Percentiles rank a stretch among this genome's conserved stretches.
These are phyloP conservation scores for Alternaria arbusti DNA, from an alignment of 2,329 filamentous ascomycete species.

Conservation along the genomic window DNA sequence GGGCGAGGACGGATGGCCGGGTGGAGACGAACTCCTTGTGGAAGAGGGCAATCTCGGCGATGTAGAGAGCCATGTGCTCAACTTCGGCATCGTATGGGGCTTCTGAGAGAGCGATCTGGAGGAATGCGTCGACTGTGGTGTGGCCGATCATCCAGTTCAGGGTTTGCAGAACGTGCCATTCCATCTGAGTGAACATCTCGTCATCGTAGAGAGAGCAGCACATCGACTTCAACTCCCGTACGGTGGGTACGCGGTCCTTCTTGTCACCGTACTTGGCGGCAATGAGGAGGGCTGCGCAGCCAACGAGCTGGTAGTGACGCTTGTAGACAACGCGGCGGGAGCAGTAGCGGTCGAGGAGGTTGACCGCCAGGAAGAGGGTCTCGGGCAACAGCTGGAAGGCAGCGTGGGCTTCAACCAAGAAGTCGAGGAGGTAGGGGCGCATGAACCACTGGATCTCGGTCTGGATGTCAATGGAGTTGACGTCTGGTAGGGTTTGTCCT, in stretches of 20 bases:
- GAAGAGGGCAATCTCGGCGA: constrained; percentile 93
- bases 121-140: constrained; percentile 92
- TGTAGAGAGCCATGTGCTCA: constrained; percentile 92
- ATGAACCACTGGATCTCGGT: constrained; percentile 99
- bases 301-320: constrained; percentile 97
- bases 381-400: constrained; percentile 93
- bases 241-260: constrained; percentile 97
- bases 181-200: constrained; percentile 99
- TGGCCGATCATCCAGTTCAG: constrained; percentile 96
- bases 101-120: constrained; percentile 84
- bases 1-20: constrained; percentile 87
- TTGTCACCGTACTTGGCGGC: constrained; percentile 98
- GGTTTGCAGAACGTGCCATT: constrained; percentile 98
- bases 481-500: constrained; percentile 90
- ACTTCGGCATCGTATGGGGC: constrained; percentile 79
- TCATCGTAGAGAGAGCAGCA: constrained; percentile 98
- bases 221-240: constrained; percentile 97
- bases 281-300: constrained; percentile 93
- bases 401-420: constrained; percentile 94
- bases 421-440: constrained; percentile 97
- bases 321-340: constrained; percentile 98
- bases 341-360: constrained; percentile 96
- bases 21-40: constrained; percentile 96
- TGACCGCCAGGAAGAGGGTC: constrained; percentile 94
- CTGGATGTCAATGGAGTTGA: constrained; percentile 98